A percentile compares a stretch with the other conserved stretches of the same genome.
phyloP scores from a whole-genome alignment of 176 grass and related monocot genomes.

The Cenchrus americanus region DNA sequence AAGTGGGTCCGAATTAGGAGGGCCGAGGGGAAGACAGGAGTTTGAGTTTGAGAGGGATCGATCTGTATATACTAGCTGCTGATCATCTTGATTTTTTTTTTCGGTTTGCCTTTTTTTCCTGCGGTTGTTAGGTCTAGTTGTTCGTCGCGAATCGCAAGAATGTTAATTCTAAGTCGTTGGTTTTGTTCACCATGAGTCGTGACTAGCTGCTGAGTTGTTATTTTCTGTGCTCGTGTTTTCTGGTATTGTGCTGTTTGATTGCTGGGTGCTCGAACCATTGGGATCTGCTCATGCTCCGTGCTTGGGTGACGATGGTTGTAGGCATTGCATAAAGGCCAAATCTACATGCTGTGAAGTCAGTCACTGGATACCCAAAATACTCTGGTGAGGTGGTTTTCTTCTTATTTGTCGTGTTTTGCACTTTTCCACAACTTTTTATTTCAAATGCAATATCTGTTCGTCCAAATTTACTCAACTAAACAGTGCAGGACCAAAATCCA shows the following conservation, averaged over 20 bases:
- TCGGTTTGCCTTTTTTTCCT: constrained; percentile 30
- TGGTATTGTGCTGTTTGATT: background rate
- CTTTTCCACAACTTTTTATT: too few relatives aligned
- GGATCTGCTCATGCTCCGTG: background rate
- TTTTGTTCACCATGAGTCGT: background rate
- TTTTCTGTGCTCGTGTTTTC: background rate
- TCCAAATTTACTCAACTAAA: too few relatives aligned
- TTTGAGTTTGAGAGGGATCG: constrained; percentile 24
- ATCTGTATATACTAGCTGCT: constrained; percentile 34
- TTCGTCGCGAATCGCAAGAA: background rate
- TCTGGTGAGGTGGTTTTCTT: too few relatives aligned
- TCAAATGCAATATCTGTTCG: too few relatives aligned
- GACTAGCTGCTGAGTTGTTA: background rate
- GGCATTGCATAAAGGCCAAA: background rate
- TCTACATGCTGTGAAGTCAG: background rate
- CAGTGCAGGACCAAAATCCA: too few relatives aligned
- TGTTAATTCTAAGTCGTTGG: background rate
- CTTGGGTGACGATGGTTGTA: too few relatives aligned
- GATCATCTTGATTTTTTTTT: constrained; percentile 60
- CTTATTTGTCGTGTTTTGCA: too few relatives aligned
- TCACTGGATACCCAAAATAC: background rate
- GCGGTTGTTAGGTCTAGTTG: constrained; percentile 34
- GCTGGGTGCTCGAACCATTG: background rate
- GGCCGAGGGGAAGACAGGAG: constrained; percentile 18
- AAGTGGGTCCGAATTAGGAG: constrained; percentile 52